Conservation (phyloP, 371 early-diverging fungal genomes). For the Chytridiales sp. region DNA sequence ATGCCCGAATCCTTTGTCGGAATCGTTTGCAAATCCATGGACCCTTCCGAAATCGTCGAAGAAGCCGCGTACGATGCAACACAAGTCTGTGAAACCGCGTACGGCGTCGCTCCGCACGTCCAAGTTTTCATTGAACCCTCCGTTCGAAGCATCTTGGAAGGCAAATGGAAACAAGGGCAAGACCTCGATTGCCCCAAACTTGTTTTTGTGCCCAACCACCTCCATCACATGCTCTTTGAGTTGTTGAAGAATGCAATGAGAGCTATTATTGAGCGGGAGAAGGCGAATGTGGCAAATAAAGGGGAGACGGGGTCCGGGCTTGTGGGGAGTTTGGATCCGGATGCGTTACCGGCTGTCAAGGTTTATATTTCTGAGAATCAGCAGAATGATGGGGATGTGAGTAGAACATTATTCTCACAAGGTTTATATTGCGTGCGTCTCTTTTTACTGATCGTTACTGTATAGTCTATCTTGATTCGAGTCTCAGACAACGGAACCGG, state of each 20-base stretch:
- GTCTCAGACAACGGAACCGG: conserved; percentile 94
- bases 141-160: background rate
- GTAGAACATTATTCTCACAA: background rate
- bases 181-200: too few relatives aligned
- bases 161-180: background rate
- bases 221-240: conserved; percentile 94
- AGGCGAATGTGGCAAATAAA: conserved; percentile 77
- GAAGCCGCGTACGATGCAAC: conserved; percentile 87
- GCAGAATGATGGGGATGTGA: conserved; percentile 7
- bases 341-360: conserved; percentile 14
- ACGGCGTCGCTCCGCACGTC: conserved; percentile 59
- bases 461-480: conserved; percentile 79
- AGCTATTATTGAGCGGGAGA: conserved; percentile 80
- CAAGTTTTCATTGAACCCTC: conserved; percentile 39
- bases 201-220: conserved; percentile 88
- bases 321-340: conserved; percentile 68
- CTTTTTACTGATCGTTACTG: background rate
- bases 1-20: conserved; percentile 70
- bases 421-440: background rate
- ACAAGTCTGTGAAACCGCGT: conserved; percentile 86
- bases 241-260: conserved; percentile 88
- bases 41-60: conserved; percentile 54
- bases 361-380: conserved; percentile 7
- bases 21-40: conserved; percentile 84
- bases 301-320: too few relatives aligned